Base-by-base conservation (phyloP, 1,284 basidiomycete species). In the Moesziomyces sp. region DNA sequence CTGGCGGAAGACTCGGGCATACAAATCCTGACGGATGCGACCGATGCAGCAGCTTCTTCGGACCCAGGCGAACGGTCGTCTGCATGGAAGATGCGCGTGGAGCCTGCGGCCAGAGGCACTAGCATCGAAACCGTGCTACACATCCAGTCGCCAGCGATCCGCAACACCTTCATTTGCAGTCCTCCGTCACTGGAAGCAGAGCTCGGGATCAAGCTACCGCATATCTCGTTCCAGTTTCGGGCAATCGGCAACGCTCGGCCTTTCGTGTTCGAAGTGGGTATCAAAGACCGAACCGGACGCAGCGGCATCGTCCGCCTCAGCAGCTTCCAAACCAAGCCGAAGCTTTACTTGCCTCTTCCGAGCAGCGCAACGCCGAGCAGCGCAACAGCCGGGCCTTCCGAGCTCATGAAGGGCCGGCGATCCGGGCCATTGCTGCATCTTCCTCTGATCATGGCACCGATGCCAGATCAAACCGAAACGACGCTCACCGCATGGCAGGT, bases 251-350 rank as follows among this genome's bases (percentile, higher is more conserved):
- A 35, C 21, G 46, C 50, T 6, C 86, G 89, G 61, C 89, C 89
- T 53, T 90, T 91, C 88, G 87, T 89, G 9, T 89, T 93, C 74
- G 92, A 94, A 84, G 85, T 93, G 18, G 92, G 92, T 1, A 77
- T 94, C 16, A 88, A 89, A 38, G 92, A 94, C 85, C 86, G 86
- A 48, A 80, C 83, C 7, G 89, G 89, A 7, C 86, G 87, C 66
- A 86, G 86, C 62, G 92, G 91, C 0, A 83, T 88, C 35, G 81
- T 93, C 24, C 87, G 92, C 26, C 87, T 90, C 64, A 93, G 92
- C 23, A 93, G 91, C 14, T 93, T 93, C 79, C 92, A 93, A 90
- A 92, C 92, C 80, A 83, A 83, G 65, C 61, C 42, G 35, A 48
- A 64, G 60, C 28, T 64, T 23, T 47, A 50, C n/a, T n/a, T 54